Evolutionary conservation across 208 protist genomes (phyloP).

Genomic region (Tritrichomonas musculus): DNA sequence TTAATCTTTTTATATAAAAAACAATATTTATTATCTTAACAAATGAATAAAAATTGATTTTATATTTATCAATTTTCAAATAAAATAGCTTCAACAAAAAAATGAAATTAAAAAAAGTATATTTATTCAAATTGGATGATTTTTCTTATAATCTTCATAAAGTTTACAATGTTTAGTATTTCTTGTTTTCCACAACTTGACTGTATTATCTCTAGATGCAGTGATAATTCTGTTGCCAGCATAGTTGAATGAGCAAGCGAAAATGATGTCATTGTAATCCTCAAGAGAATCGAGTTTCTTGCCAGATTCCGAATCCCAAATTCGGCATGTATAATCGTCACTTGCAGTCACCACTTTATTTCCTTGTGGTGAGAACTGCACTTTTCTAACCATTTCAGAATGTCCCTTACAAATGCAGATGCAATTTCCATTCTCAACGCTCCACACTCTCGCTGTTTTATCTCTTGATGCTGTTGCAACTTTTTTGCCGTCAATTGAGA

Average conservation of each 20-base stretch:
- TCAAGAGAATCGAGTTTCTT: constrained; percentile 59
- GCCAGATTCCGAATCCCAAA: constrained; percentile 63
- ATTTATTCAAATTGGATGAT: too few species aligned
- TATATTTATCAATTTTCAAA: too few species aligned
- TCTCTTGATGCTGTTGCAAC: neutral
- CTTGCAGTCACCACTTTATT: neutral
- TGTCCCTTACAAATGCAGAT: neutral
- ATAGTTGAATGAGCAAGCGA: constrained; percentile 82
- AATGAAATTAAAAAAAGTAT: too few species aligned
- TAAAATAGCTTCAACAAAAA: too few species aligned
- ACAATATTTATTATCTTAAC: too few species aligned
- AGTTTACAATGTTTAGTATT: neutral
- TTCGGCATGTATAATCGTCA: neutral
- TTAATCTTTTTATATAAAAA: too few species aligned
- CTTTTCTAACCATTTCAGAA: neutral
- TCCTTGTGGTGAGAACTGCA: neutral
- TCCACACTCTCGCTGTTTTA: neutral
- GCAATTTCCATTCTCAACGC: neutral
- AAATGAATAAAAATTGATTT: too few species aligned
- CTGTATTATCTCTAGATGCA: constrained; percentile 87
- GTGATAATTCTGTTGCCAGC: constrained; percentile 82
- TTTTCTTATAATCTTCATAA: too few species aligned
- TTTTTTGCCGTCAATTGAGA: constrained; percentile 43
- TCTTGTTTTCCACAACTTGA: constrained; percentile 71
- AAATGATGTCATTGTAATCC: constrained; percentile 83